These are phyloP conservation scores for Blastocystis sp. DNA, from an alignment of 352 stramenopile genomes.

Conservation along the genomic window DNA sequence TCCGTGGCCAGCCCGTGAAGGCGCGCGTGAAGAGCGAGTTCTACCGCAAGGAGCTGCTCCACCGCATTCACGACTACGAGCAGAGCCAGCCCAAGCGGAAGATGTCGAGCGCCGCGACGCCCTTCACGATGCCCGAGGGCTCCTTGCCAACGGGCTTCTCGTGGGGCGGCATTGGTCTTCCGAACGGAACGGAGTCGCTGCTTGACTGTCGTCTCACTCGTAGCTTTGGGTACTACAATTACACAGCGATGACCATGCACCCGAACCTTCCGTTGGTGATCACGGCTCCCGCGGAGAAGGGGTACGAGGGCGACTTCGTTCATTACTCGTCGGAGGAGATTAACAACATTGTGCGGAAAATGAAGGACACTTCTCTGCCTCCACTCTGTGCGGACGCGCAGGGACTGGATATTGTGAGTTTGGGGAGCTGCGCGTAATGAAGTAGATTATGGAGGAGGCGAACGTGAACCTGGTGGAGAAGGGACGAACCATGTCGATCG, in stretches of 20 bases:
- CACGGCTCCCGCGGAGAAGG: not conserved
- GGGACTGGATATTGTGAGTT: not conserved
- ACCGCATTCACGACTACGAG: constrained; percentile 1
- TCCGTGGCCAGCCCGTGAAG: constrained; percentile 72
- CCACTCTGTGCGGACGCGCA: not conserved
- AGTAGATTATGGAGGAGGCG: constrained; percentile 21
- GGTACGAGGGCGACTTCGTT: constrained; percentile 17
- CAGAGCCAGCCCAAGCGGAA: not conserved
- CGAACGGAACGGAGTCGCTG: constrained; percentile 47
- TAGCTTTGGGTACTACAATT: constrained; percentile 68
- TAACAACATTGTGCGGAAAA: constrained; percentile 24
- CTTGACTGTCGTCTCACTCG: not conserved
- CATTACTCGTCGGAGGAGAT: constrained; percentile 61
- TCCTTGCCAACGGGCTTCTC: not conserved
- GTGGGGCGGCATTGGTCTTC: constrained; percentile 41
- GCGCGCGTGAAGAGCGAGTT: constrained; percentile 74
- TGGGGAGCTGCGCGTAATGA: not conserved
- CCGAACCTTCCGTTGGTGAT: constrained; percentile 40
- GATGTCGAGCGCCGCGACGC: not conserved
- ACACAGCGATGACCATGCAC: not conserved
- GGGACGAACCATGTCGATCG: constrained; percentile 72
- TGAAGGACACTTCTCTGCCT: constrained; percentile 27
- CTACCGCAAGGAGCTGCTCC: constrained; percentile 36
- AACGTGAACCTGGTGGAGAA: constrained; percentile 71
- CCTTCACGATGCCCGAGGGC: constrained; percentile 14